Evolutionary conservation across 2,329 filamentous ascomycete species (phyloP), one percentile per base, ranked within the genome.

Genomic region (Calycina marina): DNA sequence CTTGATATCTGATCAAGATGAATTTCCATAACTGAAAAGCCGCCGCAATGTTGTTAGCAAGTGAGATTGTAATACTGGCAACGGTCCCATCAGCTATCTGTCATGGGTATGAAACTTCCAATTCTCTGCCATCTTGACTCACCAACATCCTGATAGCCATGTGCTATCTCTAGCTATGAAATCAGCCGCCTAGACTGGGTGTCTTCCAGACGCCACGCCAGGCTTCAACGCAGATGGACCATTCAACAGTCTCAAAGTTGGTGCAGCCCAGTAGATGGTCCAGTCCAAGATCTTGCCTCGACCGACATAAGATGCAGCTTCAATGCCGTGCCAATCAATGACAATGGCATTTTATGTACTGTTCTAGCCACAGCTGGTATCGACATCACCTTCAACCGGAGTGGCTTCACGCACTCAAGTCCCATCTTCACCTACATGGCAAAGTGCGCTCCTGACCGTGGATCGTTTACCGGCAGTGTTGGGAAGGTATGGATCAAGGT

Each of bases 361-460:
- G 35, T 25, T 9, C 17, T 18, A 3, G 27, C 35, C 14, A 28
- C 22, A 4, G 35, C 35, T 2, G 35, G 35, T 6, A 37, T 20
- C 12, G 28, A 32, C 4, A 36, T 33, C 12, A 34, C 31, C 3
- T 37, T 34, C 13, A 20, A 35, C 16, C 30, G 35, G 32, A 10
- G 12, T 4, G 26, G 12, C 6, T 37, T 22, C 12, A 31, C 35
- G 14, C 35, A 37, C 16, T 14, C 26, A 11, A 28, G 33, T 27
- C 36, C 36, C 4, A 38, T 38, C n/a, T 12, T 29, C 27, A 38
- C 36, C 3, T 38, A 36, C 14, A 31, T 38, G 28, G 36, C 36
- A 2, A 37, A 28, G 17, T 38, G 36, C 28, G 27, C 25, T 8
- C 34, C 34, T 11, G 29, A 37, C 29, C 38, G 37, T 10, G 34